Base-by-base conservation (phyloP, 169 alveolate species). In the Cryptosporidium baileyi region DNA sequence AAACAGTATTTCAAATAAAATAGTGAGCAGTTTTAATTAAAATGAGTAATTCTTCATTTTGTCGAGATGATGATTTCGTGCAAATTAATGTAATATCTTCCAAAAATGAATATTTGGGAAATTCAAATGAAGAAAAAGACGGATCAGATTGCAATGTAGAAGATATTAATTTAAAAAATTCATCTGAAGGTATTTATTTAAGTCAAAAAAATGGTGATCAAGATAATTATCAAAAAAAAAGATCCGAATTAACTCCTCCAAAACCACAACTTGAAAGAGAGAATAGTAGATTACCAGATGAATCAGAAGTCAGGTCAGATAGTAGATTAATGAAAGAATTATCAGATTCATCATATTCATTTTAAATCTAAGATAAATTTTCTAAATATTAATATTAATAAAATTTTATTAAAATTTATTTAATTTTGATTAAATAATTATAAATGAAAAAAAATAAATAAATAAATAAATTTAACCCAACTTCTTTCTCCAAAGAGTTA, bases 401-500 rank as follows among this genome's bases (percentile, higher is more conserved):
- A 11, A 43, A 0, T 11, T 43, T 11, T 52, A 0, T 13, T 13
- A 0, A 13, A 13, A 52, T 52, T 52, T 22, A 52, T n/a, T n/a
- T n/a, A 43, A 43, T 43, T 43, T 43, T 43, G 17, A 11, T 43
- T 11, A 43, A 13, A n/a, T n/a, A n/a, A n/a, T n/a, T n/a, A n/a
- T n/a, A n/a, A n/a, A n/a, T 28, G 22, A 26, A 28, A 61, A 34
- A 61, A 26, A 2, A 36, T 40, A 30, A 11, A 19, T 34, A 61
- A 17, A 28, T 11, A 11, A 11, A 15, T 44, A 41, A 44, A 63
- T n/a, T 67, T 61, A 94, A 28, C 97, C 98, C 26, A 96, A 67
- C 81, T 94, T 96, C 88, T 96, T 96, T 82, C 99, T 91, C 98
- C 98, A 98, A 26, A 98, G 93, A 52, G 94, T 93, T 61, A 98